Conservation (phyloP, 2,329 filamentous ascomycete genomes). For the Chalara sp. region DNA sequence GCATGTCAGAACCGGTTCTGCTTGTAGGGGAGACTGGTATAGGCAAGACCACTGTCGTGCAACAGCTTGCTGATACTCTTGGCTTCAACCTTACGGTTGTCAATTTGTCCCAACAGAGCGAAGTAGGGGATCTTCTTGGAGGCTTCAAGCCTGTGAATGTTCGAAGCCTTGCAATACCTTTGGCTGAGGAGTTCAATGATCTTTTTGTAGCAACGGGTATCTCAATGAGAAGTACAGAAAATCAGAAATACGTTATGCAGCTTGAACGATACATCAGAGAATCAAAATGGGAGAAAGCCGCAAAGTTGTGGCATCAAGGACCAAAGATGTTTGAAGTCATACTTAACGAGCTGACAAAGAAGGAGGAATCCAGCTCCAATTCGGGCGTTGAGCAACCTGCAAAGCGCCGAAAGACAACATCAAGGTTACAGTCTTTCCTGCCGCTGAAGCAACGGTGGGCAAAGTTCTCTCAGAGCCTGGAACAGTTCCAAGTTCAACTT, state of each 20-base stretch:
- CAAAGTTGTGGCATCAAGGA: conserved; percentile 82
- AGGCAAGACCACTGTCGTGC: conserved; percentile 93
- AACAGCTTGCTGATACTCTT: conserved; percentile 79
- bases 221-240: conserved; percentile 69
- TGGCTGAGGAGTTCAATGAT: conserved; percentile 91
- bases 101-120: conserved; percentile 96
- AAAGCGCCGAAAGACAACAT: conserved; percentile 61
- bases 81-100: conserved; percentile 86
- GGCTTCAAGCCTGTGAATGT: conserved; percentile 96
- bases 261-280: conserved; percentile 74
- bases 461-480: conserved; percentile 65
- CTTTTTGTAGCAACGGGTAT: conserved; percentile 82
- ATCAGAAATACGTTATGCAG: conserved; percentile 77
- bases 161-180: conserved; percentile 75
- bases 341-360: conserved; percentile 45
- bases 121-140: conserved; percentile 90
- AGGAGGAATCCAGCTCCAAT: conserved; percentile 29
- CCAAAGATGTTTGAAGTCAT: conserved; percentile 78
- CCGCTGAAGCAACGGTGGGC: conserved; percentile 67
- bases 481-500: conserved; percentile 75
- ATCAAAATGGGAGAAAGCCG: conserved; percentile 80
- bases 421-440: conserved; percentile 57
- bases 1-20: conserved; percentile 79
- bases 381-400: conserved; percentile 51
- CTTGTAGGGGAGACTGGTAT: conserved; percentile 99